Percentiles rank a stretch among this genome's conserved stretches.
phyloP scores from a whole-genome alignment of 441 rosid genomes.

The Jatropha podagrica region DNA sequence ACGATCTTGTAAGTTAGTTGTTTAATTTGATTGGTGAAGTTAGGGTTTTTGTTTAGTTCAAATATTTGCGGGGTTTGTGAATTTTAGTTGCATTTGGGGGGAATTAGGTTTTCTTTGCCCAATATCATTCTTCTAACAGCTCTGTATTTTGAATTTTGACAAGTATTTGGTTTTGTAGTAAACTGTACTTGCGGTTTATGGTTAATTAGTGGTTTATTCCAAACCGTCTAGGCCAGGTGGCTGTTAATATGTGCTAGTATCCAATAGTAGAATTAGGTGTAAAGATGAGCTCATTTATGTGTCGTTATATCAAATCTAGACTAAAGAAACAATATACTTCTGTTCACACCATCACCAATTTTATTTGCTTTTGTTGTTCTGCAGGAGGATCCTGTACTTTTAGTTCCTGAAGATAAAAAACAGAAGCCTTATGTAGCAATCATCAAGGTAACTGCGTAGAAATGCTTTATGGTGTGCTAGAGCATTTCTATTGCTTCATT shows the following conservation, averaged over 20 bases:
- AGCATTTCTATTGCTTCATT: not conserved
- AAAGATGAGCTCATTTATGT: not conserved
- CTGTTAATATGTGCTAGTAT: not conserved
- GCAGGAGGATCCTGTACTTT: slow-evolving; percentile 90
- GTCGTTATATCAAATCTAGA: no score
- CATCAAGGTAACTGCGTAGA: slow-evolving; percentile 58
- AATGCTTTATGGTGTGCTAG: not conserved
- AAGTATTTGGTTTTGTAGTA: not conserved
- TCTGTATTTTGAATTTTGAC: not conserved
- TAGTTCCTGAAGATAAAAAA: slow-evolving; percentile 62
- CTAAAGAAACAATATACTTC: not conserved
- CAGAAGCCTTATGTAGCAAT: slow-evolving; percentile 89
- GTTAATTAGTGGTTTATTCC: no score
- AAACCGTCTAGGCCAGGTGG: no score
- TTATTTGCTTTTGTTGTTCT: not conserved
- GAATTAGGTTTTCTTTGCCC: not conserved
- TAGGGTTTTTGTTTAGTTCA: not conserved
- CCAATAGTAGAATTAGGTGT: not conserved
- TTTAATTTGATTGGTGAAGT: not conserved
- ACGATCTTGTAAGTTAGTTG: slow-evolving; percentile 65
- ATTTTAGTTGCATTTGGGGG: slow-evolving; percentile 6
- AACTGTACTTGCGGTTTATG: no score
- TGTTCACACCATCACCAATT: not conserved
- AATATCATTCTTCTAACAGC: not conserved
- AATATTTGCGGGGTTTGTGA: no score